Base-by-base conservation (phyloP, 2,329 filamentous ascomycete genomes). In the Xylariaceae sp. region DNA sequence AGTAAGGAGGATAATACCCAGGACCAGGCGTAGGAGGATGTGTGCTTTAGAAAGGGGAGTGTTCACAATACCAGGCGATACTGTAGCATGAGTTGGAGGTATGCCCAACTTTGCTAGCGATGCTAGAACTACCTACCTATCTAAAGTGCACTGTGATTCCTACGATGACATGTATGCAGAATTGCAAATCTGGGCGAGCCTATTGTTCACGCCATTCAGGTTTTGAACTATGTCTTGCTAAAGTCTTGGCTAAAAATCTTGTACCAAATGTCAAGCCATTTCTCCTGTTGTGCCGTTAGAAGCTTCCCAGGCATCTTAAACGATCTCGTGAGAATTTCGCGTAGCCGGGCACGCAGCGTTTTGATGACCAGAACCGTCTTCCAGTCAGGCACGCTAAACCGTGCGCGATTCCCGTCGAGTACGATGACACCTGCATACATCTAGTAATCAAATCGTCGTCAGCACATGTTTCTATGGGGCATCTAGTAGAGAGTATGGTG, bases 291-390 rank as follows among this genome's bases (percentile, higher is more conserved):
- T 20, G 81, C 76, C 0, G 87, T 85, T 6, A 80, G 79, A 23
- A 83, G 67, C 61, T 83, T 85, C 9, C 84, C 84, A 0, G 85
- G 85, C 60, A 77, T 81, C 71, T 84, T 88, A 75, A 95, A 92
- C 18, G 83, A 81, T 24, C 82, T 80, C 1, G 83, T 84, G 40
- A 96, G 77, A 33, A 95, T 82, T 61, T 96, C 91, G 60, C 87
- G 85, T 15, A 96, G 77, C 21, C 88, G 82, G 2, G 79, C 77
- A 16, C 91, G 83, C 47, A 97, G 76, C 5, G 86, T 84, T 73
- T 97, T 97, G 66, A 99, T 76, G n/a, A 88, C 92, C 29, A 96
- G 82, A 80, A 94, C 87, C 0, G 87, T 87, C 73, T 92, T 95
- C 92, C 93, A 97, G 68, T 96, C 89, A 4, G 86, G 82, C 1